Base-by-base conservation (phyloP, 148 eudicot genomes). In the Rhododendron molle region DNA sequence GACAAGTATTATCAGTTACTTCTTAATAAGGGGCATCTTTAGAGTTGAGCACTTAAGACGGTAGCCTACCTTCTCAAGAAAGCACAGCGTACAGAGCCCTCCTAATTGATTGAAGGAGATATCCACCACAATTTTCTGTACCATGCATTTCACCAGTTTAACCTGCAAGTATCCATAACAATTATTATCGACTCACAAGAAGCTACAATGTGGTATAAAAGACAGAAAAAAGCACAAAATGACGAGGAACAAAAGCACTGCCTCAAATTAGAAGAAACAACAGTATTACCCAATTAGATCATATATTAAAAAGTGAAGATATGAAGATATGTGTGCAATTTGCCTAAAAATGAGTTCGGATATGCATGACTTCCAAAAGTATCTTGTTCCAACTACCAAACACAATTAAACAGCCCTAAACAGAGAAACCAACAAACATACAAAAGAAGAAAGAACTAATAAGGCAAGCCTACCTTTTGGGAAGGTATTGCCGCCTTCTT, bases 71-170 rank as follows among this genome's bases (percentile, higher is more conserved):
- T 95, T 91, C 89, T 97, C 99, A 74, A 97, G 98, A 91, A 97
- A 97, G 85, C 98, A 91, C 21, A 97, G 91, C 7, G 99, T 93
- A 87, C 95, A 94, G 85, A 97, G 90, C 44, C 99, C 99, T 79
- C 98, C 98, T 83, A 95, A 88, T 85, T 97, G 99, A 91, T 93
- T 95, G 81, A 97, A 92, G 82, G 99, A 94, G 87, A 97, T 91
- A 92, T 97, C 99, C 85, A 97, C 99, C 67, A 97, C 96, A 67
- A 97, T 94, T 89, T 93, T 93, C 88, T 97, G 94, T 32, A 97
- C 93, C 87, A 97, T 89, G 93, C 99, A 97, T 86, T 97, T 97
- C 69, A 97, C 98, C 83, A 97, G 89, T 89, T 95, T 97, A 84
- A 97, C 99, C 99, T 97, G 99, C 89, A 90, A 90, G 82, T 81